Evolutionary conservation across 2,329 filamentous ascomycete genomes (phyloP), one percentile per base, ranked within the genome.

Genomic region (Cladophialophora immunda): DNA sequence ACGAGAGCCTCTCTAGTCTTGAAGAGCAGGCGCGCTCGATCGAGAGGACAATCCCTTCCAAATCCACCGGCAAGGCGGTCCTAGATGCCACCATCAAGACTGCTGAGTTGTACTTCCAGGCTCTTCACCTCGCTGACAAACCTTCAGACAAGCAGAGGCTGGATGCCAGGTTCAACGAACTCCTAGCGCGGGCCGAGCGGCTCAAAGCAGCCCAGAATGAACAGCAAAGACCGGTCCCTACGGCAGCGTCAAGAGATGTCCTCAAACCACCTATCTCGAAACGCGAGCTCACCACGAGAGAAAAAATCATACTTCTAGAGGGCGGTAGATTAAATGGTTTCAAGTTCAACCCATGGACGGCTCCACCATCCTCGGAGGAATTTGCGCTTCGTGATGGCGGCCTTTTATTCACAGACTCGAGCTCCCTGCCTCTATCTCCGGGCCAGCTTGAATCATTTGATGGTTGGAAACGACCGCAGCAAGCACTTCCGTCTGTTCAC

Each of bases 301-400:
- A 97, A 78, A 85, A 93, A 74, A 89, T 91, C 32, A 89, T 97
- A 58, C 79, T 98, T 8, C 82, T 92, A 1, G 89, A 90, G 74
- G 89, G 90, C 3, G 95, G 94, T 4, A 90, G 88, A 63, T 84
- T 99, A 22, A 92, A 97, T 75, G 92, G 91, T 0, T 91, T 89
- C 74, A 84, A 90, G 22, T 98, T 97, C 72, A 93, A 91, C 11
- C 93, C 92, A 0, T 99, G 95, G 95, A 86, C 86, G n/a, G 79
- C 78, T 1, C 82, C 88, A 30, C 90, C 92, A 0, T 76, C 78
- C 3, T 77, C 85, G 0, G 77, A 83, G 4, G 87, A 91, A 32
- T 97, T 97, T 72, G 78, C 83, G 34, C 77, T 84, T 30, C 71
- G 76, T 5, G 76, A 83, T 2, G 83, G 82, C n/a, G 81, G 82